Conservation (phyloP, 306 rosid species). For the Cicer yamashitae region DNA sequence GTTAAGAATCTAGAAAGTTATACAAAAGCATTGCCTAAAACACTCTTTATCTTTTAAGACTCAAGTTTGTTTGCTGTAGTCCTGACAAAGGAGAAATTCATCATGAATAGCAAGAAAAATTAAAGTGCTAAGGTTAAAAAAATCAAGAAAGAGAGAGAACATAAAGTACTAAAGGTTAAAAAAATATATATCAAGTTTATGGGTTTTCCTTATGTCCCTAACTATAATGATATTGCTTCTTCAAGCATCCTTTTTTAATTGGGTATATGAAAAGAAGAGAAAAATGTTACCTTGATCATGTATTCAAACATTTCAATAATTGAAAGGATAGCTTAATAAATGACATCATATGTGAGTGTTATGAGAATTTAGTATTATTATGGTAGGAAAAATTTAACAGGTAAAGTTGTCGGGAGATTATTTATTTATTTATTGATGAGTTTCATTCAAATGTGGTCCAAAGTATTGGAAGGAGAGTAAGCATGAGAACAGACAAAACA, state of each 20-base stretch:
- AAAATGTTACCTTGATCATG: slow-evolving; percentile 37
- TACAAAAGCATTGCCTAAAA: slow-evolving; percentile 30
- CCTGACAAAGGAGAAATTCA: slow-evolving; percentile 40
- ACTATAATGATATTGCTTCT: slow-evolving; percentile 42
- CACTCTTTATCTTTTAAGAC: slow-evolving; percentile 14
- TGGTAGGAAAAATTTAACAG: slow-evolving; percentile 46
- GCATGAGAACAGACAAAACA: slow-evolving; percentile 60
- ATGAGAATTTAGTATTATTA: slow-evolving; percentile 49
- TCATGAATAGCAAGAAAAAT: slow-evolving; percentile 18
- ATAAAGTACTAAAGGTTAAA: slow-evolving; percentile 26
- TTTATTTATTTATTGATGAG: slow-evolving; percentile 50
- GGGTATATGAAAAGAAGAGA: slow-evolving; percentile 47
- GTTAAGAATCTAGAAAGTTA: slow-evolving; percentile 15
- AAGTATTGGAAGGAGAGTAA: slow-evolving; percentile 46
- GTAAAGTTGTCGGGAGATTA: slow-evolving; percentile 57
- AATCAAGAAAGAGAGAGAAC: background rate
- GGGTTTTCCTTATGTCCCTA: slow-evolving; percentile 31
- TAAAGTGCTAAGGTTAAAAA: no score
- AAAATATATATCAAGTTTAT: slow-evolving; percentile 6
- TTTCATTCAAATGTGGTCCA: slow-evolving; percentile 69
- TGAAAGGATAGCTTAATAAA: slow-evolving; percentile 38
- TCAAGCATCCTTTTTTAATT: slow-evolving; percentile 29
- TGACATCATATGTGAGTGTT: slow-evolving; percentile 47
- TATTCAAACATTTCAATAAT: slow-evolving; percentile 44
- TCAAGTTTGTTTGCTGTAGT: slow-evolving; percentile 41